These are phyloP conservation scores for Amaranthus hypochondriacus DNA, from an alignment of 148 eudicot genomes.

Conservation along the genomic window DNA sequence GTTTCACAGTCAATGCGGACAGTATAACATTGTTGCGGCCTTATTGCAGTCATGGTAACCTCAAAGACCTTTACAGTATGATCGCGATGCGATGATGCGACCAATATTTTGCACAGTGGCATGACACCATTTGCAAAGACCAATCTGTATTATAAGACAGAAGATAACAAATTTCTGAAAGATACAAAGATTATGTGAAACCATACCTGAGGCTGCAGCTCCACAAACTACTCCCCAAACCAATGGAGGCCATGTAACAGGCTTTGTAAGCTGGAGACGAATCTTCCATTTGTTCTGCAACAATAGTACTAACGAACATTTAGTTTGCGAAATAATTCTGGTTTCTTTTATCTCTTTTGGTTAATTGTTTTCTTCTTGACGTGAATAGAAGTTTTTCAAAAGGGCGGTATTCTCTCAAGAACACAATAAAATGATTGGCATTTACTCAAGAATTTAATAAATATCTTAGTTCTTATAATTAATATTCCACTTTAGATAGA, in stretches of 20 bases:
- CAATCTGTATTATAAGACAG: background rate
- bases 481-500: too few relatives aligned
- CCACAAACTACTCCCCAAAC: constrained; percentile 99
- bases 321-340: background rate
- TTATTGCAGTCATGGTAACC: too few relatives aligned
- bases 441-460: too few relatives aligned
- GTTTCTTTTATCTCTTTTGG: background rate
- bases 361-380: background rate
- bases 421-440: too few relatives aligned
- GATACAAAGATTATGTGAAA: background rate
- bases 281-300: constrained; percentile 91
- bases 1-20: too few relatives aligned
- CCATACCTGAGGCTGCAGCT: constrained; percentile 95
- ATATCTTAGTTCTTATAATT: too few relatives aligned
- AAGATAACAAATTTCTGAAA: constrained; percentile 5
- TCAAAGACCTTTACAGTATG: too few relatives aligned
- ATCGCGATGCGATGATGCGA: too few relatives aligned
- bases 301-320: constrained; percentile 15
- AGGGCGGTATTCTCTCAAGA: too few relatives aligned
- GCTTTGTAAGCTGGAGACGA: constrained; percentile 93
- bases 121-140: background rate
- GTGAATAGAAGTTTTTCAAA: too few relatives aligned
- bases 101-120: background rate
- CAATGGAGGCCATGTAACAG: constrained; percentile 98
- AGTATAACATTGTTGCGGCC: too few relatives aligned